Conservation (phyloP, 2,329 filamentous ascomycete genomes). For the Trichoderma breve region DNA sequence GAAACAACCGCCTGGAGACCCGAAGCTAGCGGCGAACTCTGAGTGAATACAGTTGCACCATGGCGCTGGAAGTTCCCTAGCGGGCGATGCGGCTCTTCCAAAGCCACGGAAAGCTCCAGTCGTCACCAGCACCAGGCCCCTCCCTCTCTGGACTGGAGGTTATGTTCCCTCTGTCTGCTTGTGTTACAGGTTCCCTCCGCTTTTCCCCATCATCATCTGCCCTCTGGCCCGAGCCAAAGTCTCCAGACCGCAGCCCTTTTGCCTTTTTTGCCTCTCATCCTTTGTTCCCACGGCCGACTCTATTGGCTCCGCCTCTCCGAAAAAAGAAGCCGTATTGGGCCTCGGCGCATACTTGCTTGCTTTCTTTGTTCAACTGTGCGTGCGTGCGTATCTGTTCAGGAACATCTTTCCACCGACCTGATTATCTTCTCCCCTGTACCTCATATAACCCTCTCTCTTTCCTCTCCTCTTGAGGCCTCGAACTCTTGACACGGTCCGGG, state of each 20-base stretch:
- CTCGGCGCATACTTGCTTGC: background rate
- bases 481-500: background rate
- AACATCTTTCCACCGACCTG: background rate
- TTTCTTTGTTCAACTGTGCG: background rate
- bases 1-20: background rate
- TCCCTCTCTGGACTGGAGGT: background rate
- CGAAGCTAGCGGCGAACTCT: background rate
- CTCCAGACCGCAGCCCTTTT: background rate
- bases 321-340: background rate
- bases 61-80: background rate
- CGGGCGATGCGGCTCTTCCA: conserved; percentile 13
- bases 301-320: background rate
- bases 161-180: background rate
- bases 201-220: conserved; percentile 8
- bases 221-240: background rate
- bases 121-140: conserved; percentile 1
- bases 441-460: background rate
- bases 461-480: background rate
- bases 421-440: background rate
- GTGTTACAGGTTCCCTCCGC: background rate
- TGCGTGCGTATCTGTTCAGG: background rate
- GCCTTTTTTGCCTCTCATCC: background rate
- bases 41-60: background rate
- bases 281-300: background rate
- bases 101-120: background rate